A percentile compares a stretch with the other conserved stretches of the same genome.
phyloP scores from a whole-genome alignment of 768 basidiomycete genomes.

The Chalciporus chontae region DNA sequence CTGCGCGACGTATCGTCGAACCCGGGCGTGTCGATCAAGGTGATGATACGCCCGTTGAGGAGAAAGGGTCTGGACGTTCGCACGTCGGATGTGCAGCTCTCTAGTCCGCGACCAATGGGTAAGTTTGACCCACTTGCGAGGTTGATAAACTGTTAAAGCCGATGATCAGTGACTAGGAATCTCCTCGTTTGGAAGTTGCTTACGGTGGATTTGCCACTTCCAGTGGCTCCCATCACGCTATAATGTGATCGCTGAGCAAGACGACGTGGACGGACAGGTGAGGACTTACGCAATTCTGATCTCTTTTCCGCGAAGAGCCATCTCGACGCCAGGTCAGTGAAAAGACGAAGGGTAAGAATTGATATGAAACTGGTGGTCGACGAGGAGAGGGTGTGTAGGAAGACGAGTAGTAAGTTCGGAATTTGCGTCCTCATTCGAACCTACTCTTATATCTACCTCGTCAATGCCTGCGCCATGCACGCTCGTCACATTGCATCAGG shows the following conservation, averaged over 20 bases:
- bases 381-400: background rate
- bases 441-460: slow-evolving; percentile 17
- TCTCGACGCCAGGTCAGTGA: slow-evolving; percentile 6
- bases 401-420: slow-evolving; percentile 1
- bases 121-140: slow-evolving; percentile 46
- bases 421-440: background rate
- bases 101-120: slow-evolving; percentile 41
- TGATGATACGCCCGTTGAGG: slow-evolving; percentile 42
- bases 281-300: slow-evolving; percentile 32
- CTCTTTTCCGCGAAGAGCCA: slow-evolving; percentile 28
- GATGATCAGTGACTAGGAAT: slow-evolving; percentile 2
- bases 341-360: background rate
- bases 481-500: slow-evolving; percentile 12
- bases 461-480: slow-evolving; percentile 5
- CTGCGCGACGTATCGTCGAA: slow-evolving; percentile 53
- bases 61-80: slow-evolving; percentile 42
- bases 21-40: slow-evolving; percentile 58
- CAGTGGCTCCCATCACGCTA: slow-evolving; percentile 35
- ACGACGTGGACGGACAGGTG: background rate
- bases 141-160: slow-evolving; percentile 47
- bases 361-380: background rate
- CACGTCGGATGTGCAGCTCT: slow-evolving; percentile 50
- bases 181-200: background rate
- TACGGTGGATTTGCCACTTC: slow-evolving; percentile 37
- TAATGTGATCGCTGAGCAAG: slow-evolving; percentile 4